Evolutionary conservation across 805 yeast species (phyloP), one percentile per base, ranked within the genome.

Genomic region (Candida qinlingensis): DNA sequence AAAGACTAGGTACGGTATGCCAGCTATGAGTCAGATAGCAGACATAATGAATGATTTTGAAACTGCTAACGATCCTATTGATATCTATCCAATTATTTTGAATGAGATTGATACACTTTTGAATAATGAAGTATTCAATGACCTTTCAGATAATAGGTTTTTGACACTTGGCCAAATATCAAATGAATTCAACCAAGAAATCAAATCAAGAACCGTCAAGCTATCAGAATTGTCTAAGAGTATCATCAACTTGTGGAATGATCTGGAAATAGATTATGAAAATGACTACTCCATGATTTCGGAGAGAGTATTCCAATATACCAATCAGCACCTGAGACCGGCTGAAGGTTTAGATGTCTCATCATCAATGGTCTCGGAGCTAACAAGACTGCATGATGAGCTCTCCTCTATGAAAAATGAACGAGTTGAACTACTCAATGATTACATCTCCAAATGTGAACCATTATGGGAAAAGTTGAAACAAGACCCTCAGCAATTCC

Each of bases 401-500:
- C 50, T 49, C 42, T 50, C 26, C n/a, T 42, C 19, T 47, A 34
- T 38, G 54, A 54, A 33, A 31, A 45, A 42, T 3, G 55, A 57
- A 37, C 46, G 61, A 49, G 37, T 45, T 3, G 27, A 27, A 1
- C 46, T 57, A 26, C 28, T 51, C 7, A 34, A 37, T 4, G 55
- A 65, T 8, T 64, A 69, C 33, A 51, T 68, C 6, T 50, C 59
- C 3, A 69, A 74, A 13, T 82, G 87, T 56, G 57, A 64, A 11
- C 57, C 57, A 6, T 64, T 85, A 33, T 85, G 91, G 90, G 60
- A 55, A 1, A 80, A 76, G 55, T 67, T 85, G 6, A 75, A 75
- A 11, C 80, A 82, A 52, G 73, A 73, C 30, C 54, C 70, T n/a
- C 66, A 64, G 8, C 56, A 60, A 0, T 83, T 85, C 54, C 58